Conservation (phyloP, 1,284 basidiomycete genomes). For the Dichomitus squalens region DNA sequence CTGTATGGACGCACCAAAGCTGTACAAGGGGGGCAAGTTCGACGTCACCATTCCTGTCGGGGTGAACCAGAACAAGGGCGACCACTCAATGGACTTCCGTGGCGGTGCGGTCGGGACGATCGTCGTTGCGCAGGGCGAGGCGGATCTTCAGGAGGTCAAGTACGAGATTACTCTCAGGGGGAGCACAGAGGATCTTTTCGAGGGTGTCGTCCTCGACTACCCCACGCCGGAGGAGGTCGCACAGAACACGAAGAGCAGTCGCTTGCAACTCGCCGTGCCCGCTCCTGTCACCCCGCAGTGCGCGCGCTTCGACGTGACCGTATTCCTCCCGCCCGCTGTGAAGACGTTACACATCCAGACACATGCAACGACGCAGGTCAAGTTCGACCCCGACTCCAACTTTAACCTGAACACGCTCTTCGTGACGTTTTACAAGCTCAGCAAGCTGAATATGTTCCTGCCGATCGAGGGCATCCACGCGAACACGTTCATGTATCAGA, state of each 20-base stretch:
- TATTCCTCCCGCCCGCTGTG: constrained; percentile 51
- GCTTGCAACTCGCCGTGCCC: constrained; percentile 37
- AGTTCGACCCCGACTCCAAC: constrained; percentile 48
- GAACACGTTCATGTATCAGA: constrained; percentile 43
- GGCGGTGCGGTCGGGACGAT: constrained; percentile 56
- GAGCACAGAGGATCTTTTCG: constrained; percentile 42
- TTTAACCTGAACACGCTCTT: constrained; percentile 44
- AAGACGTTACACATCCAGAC: constrained; percentile 46
- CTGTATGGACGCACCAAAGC: constrained; percentile 44
- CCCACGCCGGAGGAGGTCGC: constrained; percentile 35
- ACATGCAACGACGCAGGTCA: constrained; percentile 48
- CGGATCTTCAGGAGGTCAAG: constrained; percentile 43
- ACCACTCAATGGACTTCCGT: constrained; percentile 49
- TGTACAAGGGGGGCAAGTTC: constrained; percentile 45
- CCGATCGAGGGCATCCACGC: constrained; percentile 44
- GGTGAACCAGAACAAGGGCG: constrained; percentile 26
- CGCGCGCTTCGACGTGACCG: constrained; percentile 55
- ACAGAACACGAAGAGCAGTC: constrained; percentile 37
- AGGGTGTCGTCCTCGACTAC: constrained; percentile 37
- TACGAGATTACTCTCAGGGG: constrained; percentile 52
- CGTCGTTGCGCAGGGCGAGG: constrained; percentile 44
- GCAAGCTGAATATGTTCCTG: constrained; percentile 47
- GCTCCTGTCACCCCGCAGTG: constrained; percentile 36
- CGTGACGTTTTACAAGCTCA: constrained; percentile 43
- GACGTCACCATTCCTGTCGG: constrained; percentile 44